Base-by-base conservation (phyloP, 495 filamentous ascomycete species). In the Annulohypoxylon maeteangense region DNA sequence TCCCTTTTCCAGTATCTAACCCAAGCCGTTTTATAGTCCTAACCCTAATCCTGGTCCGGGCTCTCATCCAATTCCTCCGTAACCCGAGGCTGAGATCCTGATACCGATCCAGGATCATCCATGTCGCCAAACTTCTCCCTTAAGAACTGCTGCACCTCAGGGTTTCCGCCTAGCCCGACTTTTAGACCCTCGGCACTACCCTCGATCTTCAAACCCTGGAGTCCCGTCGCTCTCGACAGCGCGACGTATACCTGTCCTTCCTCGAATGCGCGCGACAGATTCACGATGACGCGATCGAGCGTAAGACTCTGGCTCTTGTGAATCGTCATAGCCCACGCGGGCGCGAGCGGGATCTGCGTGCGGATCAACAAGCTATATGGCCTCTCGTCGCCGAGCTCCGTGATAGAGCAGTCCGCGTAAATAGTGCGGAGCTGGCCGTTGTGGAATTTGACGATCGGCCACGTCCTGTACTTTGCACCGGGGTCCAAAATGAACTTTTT, bases 291-390 rank as follows among this genome's bases (percentile, higher is more conserved):
- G 1, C 93, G 86, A 57, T 97, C 92, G 29, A 99, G 84, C 22
- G 95, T 98, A 75, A 98, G 93, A 4, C 94, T 94, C 76, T 99
- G 95, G 2, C 93, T 91, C 81, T 97, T 97, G 83, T 99, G 95
- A 56, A 98, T 97, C 0, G 90, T 94, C 51, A 99, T 80, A 11
- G 95, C 95, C 94, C 95, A 99, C 1, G 94, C 95, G 0, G 97
- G 84, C 25, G 96, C 94, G 12, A 99, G 84, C 2, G 95, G 92
- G 71, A 94, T 79, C 76, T 94, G 92, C 86, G 79, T 92, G 90
- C 67, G 93, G 89, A 62, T 93, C 81, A 84, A 93, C 88, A 68
- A 87, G 81, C 63, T 92, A 80, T 66, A 87, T 57, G 83, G 82
- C 31, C 72, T 20, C 16, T 75, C 67, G 36, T 85, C 79, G 4